Base-by-base conservation (phyloP, 345 rosid genomes). In the Theobroma cacao region DNA sequence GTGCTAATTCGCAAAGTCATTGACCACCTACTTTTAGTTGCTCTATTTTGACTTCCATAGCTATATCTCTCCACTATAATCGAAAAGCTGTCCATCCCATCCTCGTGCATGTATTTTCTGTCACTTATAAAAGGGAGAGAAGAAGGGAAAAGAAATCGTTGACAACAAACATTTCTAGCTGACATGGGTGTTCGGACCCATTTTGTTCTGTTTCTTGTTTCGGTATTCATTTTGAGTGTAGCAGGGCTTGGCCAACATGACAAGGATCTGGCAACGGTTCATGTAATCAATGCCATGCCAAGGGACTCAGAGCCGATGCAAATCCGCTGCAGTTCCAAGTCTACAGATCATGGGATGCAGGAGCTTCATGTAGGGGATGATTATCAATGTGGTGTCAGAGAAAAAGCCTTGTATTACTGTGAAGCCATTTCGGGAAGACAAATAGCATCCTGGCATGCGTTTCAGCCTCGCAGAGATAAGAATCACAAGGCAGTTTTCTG, bases 391-490 rank as follows among this genome's bases (percentile, higher is more conserved):
- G 13, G 0, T 1, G 77, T 81, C 3, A 7, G 33, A 75, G 69
- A 31, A 70, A 72, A 17, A 7, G 56, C 24, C 0, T 0, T 33
- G 72, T 22, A 78, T 24, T 26, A 0, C 14, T 84, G 86, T 31
- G 22, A 12, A n/a, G 76, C 79, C 5, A n/a, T 47, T 2, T 62
- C 78, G 80, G 52, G 45, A 0, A 36, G 15, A 1, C 9, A 38
- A 43, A 12, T 78, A 3, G 80, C 72, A 26, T 75, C 74, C 26
- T 79, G 77, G 81, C 72, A 79, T 64, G 85, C 78, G 4, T 83
- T 41, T 24, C 78, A 83, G 52, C 82, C 80, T 1, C 15, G 58
- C 1, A 58, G 85, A 69, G 85, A 83, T 43, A 26, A 22, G 14
- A 68, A 31, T 31, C 66, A 20, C 22, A 3, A 17, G 6, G 45